A percentile compares a stretch with the other conserved stretches of the same genome.
Conservation (phyloP, 305 asterid species). For the Fraxinus greggii region DNA sequence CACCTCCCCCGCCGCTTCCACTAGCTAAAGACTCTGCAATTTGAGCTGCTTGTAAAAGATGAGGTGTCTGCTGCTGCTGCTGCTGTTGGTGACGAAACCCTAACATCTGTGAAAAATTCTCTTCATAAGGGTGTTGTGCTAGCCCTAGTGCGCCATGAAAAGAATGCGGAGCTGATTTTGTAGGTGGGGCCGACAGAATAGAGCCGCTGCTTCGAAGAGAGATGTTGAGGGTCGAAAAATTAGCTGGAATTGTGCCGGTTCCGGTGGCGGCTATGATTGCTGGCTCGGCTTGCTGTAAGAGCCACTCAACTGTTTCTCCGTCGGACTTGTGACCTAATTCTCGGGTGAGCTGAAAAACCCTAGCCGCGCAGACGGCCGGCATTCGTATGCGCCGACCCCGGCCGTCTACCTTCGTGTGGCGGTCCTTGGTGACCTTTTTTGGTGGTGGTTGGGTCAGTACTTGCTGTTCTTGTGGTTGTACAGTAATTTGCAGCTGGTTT, state of each 20-base stretch:
- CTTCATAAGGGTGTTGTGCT: constrained; percentile 53
- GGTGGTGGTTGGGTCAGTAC: constrained; percentile 28
- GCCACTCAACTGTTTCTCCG: constrained; percentile 81
- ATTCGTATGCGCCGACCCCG: constrained; percentile 80
- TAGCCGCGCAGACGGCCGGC: constrained; percentile 84
- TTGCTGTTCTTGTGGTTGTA: constrained; percentile 18
- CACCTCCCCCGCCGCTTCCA: constrained; percentile 34
- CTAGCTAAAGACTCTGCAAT: constrained; percentile 38
- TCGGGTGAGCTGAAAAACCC: constrained; percentile 72
- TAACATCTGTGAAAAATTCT: constrained; percentile 57
- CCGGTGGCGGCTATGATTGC: constrained; percentile 79
- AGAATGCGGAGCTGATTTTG: constrained; percentile 65
- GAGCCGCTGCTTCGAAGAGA: constrained; percentile 71
- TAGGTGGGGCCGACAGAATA: constrained; percentile 53
- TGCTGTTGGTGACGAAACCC: constrained; percentile 56
- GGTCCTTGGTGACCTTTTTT: constrained; percentile 68
- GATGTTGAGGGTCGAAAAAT: constrained; percentile 60
- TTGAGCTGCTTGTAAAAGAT: constrained; percentile 43
- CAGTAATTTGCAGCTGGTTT: constrained; percentile 29
- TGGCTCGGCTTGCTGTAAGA: constrained; percentile 78
- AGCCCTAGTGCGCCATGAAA: constrained; percentile 60
- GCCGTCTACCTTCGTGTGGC: constrained; percentile 85
- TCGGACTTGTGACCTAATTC: constrained; percentile 77
- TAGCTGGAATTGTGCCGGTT: constrained; percentile 79
- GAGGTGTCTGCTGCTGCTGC: constrained; percentile 30